These are phyloP conservation scores for Hordeum vulgare DNA, from an alignment of 176 grass and related monocot species.

Conservation along the genomic window MorexV3_pseudomolecules_assembly NC_058521.1:4265708-4266207, in stretches of 20 bases:
- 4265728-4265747: too few relatives aligned
- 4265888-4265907: slow-evolving; percentile 94
- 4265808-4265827: slow-evolving; percentile 7
- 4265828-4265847: slow-evolving; percentile 31
- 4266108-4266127: slow-evolving; percentile 75
- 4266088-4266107: neutral
- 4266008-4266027: neutral
- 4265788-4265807: neutral
- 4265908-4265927: neutral
- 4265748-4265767: too few relatives aligned
- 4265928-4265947: slow-evolving; percentile 1
- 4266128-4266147: slow-evolving; percentile 99
- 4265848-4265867: slow-evolving; percentile 98
- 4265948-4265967: neutral
- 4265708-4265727: too few relatives aligned
- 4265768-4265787: neutral
- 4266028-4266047: neutral
- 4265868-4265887: slow-evolving; percentile 97
- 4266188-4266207: neutral
- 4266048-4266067: neutral
- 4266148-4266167: slow-evolving; percentile 96
- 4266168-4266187: slow-evolving; percentile 55
- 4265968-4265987: slow-evolving; percentile 15
- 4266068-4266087: neutral
- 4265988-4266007: slow-evolving; percentile 7